Conservation (phyloP, 805 yeast genomes). For the Wickerhamomyces bovis region DNA sequence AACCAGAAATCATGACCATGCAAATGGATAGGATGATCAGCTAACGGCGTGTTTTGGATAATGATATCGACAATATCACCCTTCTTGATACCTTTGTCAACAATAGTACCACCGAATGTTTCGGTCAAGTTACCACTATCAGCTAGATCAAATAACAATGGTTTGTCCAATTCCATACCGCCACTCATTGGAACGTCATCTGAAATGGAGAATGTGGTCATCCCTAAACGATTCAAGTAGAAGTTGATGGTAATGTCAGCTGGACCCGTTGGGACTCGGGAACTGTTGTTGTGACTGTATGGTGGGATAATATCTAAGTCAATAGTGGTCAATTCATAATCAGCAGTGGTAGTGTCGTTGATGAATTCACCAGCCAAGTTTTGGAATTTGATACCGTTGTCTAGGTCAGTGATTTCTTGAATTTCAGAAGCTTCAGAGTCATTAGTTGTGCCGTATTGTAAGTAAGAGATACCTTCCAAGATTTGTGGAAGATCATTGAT, state of each 20-base stretch:
- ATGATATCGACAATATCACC: constrained; percentile 70
- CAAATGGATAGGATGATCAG: constrained; percentile 73
- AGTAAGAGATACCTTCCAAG: constrained; percentile 46
- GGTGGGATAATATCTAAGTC: constrained; percentile 56
- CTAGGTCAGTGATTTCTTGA: constrained; percentile 15
- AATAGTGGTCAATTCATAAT: constrained; percentile 26
- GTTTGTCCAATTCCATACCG: constrained; percentile 26
- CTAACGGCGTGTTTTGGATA: constrained; percentile 70
- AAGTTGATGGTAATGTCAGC: constrained; percentile 60
- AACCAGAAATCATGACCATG: constrained; percentile 72
- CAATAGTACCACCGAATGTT: constrained; percentile 69
- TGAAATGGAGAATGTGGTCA: constrained; percentile 40
- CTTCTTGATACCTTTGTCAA: constrained; percentile 50
- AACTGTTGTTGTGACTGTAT: constrained; percentile 69
- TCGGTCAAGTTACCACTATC: constrained; percentile 43
- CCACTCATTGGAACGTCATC: constrained; percentile 15
- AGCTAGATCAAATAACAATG: constrained; percentile 21
- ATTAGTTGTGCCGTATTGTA: constrained; percentile 41
- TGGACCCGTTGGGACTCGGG: constrained; percentile 56
- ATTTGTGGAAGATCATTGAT: constrained; percentile 66
- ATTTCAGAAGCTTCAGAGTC: constrained; percentile 25
- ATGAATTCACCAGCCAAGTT: constrained; percentile 53
- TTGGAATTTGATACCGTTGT: constrained; percentile 33
- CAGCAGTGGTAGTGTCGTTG: constrained; percentile 48
- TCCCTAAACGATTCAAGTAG: constrained; percentile 28